Evolutionary conservation across 2,329 filamentous ascomycete genomes (phyloP), one percentile per base, ranked within the genome.

Genomic region (Emmonsiellopsis sp.): DNA sequence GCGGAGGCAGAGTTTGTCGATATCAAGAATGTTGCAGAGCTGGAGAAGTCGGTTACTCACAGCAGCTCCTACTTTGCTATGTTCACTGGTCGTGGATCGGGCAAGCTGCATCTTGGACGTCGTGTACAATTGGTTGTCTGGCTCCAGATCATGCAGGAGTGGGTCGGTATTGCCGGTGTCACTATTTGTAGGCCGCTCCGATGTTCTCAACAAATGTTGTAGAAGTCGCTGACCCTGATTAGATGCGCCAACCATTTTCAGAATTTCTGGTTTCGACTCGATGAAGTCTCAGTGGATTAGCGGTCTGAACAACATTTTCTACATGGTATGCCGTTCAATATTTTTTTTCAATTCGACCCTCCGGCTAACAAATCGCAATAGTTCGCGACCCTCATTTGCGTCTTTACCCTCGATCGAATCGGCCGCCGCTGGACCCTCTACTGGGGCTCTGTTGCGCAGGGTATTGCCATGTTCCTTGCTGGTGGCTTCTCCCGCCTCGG

Each of bases 71-170:
- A 87, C 59, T 62, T 79, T 2, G 72, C 79, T 47, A 87, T 88
- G 84, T 68, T 88, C 1, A 82, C 85, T 51, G 83, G 83, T 2
- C 77, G 80, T 52, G 82, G 81, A 2, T 84, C 82, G 0, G 84
- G 76, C 1, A 81, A 85, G 50, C 67, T 87, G 7, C 84, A 87
- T 58, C 84, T 80, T 0, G 85, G 79, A 0, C 76, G 85, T 1
- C 79, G 85, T 5, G 83, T 87, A 0, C 83, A 87, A 61, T 75
- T 88, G 1, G 83, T 85, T 2, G 76, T 88, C 37, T 87, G 84
- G 83, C 73, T 87, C 7, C 83, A 87, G 67, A 84, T 87, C 44
- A 78, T 87, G 63, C 83, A 86, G 61, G 80, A 85, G 60, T 86
- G 83, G 82, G 78, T 83, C 50, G 83, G 84, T 0, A 87, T 87